Conservation (phyloP, 1,284 basidiomycete genomes). For the Ustilago crameri region DNA sequence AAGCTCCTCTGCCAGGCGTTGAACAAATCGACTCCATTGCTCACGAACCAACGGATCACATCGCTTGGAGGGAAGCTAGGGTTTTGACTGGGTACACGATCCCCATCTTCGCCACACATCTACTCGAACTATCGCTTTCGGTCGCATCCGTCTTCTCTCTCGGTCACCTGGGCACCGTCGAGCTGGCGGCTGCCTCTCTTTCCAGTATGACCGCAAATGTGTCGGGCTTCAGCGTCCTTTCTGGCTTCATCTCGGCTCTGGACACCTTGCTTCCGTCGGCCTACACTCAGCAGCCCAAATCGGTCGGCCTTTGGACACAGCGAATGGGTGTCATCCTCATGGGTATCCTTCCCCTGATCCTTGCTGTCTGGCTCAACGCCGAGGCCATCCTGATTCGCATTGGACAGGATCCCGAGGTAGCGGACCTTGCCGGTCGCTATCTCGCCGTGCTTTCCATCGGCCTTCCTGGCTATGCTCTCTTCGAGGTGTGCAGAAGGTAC, state of each 20-base stretch:
- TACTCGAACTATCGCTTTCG: conserved; percentile 64
- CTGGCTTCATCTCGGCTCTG: conserved; percentile 81
- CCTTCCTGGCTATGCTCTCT: conserved; percentile 82
- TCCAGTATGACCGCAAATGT: conserved; percentile 67
- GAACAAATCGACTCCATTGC: conserved; percentile 53
- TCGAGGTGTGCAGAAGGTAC: conserved; percentile 58
- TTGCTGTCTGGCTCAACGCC: conserved; percentile 78
- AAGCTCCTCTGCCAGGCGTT: conserved; percentile 41
- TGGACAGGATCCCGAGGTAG: conserved; percentile 87
- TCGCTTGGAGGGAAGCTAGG: conserved; percentile 50
- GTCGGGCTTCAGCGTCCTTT: conserved; percentile 63
- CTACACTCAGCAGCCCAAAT: conserved; percentile 84
- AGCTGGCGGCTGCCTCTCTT: conserved; percentile 63
- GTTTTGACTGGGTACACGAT: conserved; percentile 56
- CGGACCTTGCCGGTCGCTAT: conserved; percentile 78
- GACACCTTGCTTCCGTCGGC: conserved; percentile 90
- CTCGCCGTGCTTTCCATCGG: conserved; percentile 82
- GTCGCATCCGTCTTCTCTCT: conserved; percentile 63
- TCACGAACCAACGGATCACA: conserved; percentile 39
- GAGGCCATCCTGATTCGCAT: conserved; percentile 81
- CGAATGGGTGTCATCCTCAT: conserved; percentile 77
- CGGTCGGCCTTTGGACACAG: conserved; percentile 90
- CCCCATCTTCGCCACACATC: conserved; percentile 62
- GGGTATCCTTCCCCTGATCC: conserved; percentile 47
- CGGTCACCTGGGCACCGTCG: conserved; percentile 64